phyloP scores from a whole-genome alignment of 768 basidiomycete species.

The Lactarius sanguifluus region DNA sequence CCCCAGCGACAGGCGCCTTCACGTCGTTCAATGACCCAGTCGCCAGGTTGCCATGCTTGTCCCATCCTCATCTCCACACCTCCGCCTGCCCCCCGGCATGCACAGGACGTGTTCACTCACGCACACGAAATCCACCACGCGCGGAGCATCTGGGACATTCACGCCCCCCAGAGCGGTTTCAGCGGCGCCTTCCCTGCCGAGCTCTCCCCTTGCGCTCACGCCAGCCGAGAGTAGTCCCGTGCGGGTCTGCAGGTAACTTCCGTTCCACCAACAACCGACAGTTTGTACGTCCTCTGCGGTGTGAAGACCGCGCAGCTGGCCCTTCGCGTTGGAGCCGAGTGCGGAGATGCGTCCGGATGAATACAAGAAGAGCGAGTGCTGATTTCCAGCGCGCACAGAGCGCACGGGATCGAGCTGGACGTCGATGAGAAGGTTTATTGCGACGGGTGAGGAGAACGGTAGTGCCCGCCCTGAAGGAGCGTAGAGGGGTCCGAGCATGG shows the following conservation, averaged over 20 bases:
- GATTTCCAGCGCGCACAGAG: conserved; percentile 48
- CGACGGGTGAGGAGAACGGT: conserved; percentile 36
- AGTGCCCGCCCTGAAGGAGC: conserved; percentile 31
- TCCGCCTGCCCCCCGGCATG: conserved; percentile 5
- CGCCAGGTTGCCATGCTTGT: conserved; percentile 95
- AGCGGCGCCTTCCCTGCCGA: conserved; percentile 44
- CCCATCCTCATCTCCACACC: conserved; percentile 95
- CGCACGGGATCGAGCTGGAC: conserved; percentile 28
- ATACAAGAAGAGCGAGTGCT: conserved; percentile 49
- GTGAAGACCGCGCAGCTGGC: conserved; percentile 52
- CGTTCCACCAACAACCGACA: conserved; percentile 77
- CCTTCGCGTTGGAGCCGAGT: conserved; percentile 72
- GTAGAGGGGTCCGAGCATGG: conserved; percentile 57
- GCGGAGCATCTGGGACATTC: conserved; percentile 35
- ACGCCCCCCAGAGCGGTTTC: conserved; percentile 32
- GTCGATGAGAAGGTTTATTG: conserved; percentile 38
- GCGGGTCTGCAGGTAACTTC: conserved; percentile 51
- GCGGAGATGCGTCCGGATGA: conserved; percentile 48
- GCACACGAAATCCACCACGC: conserved; percentile 39
- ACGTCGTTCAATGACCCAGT: conserved; percentile 59
- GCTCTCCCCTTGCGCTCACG: conserved; percentile 64
- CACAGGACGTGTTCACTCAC: conserved; percentile 84
- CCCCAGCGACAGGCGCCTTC: conserved; percentile 43
- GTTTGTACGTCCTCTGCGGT: conserved; percentile 34
- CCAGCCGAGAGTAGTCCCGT: conserved; percentile 50